These are phyloP conservation scores for Hyaloscypha variabilis DNA, from an alignment of 495 filamentous ascomycete species.

Conservation along the genomic window DNA sequence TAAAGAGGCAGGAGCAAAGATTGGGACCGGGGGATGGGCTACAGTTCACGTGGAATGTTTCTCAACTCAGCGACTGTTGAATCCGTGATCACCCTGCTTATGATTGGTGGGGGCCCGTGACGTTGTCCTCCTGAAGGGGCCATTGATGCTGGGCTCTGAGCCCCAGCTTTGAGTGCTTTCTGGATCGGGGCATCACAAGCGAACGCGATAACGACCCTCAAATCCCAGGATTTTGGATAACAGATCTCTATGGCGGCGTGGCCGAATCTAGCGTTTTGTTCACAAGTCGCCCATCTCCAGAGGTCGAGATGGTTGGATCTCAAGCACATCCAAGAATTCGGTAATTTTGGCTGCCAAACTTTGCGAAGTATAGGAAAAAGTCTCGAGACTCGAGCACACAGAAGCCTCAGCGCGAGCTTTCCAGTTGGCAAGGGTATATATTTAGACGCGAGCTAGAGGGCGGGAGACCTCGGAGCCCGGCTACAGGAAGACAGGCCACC, in stretches of 20 bases:
- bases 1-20: not conserved
- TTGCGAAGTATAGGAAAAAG: not conserved
- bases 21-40: not conserved
- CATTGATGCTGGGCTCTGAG: not conserved
- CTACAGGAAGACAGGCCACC: constrained; percentile 1
- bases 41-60: not conserved
- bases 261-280: not conserved
- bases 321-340: not conserved
- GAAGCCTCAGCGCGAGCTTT: too few species aligned
- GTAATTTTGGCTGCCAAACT: not conserved
- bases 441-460: constrained; percentile 1
- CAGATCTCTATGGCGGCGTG: constrained; percentile 21
- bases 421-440: constrained; percentile 5
- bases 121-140: not conserved
- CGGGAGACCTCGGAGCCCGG: not conserved
- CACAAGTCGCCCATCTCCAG: not conserved
- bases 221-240: constrained; percentile 25
- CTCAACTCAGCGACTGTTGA: not conserved
- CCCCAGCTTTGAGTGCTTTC: constrained; percentile 5
- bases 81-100: not conserved
- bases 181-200: constrained; percentile 25
- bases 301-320: not conserved
- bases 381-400: not conserved
- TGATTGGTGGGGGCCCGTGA: not conserved
- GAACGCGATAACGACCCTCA: constrained; percentile 10